These are phyloP conservation scores for Aspergillus baeticus DNA, from an alignment of 495 filamentous ascomycete genomes.

Conservation along the genomic window DNA sequence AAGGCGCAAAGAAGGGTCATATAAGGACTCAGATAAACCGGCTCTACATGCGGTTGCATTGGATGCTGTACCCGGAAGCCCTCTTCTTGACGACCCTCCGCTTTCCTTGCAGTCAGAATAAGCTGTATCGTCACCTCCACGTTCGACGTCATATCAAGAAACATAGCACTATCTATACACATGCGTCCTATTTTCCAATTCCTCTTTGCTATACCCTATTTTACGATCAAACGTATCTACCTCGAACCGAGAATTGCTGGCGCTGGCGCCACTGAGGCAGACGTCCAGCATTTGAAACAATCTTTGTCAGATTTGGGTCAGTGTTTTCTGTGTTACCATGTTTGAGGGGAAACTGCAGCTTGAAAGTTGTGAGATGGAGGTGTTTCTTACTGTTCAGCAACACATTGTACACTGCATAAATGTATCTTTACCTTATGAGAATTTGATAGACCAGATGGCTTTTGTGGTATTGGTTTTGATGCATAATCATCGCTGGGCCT, in stretches of 20 bases:
- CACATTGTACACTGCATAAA: not conserved
- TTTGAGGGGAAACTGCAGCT: slow-evolving; percentile 3
- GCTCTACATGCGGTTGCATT: slow-evolving; percentile 78
- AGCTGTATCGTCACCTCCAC: not conserved
- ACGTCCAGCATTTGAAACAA: not conserved
- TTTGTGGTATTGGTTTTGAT: not conserved
- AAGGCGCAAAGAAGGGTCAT: slow-evolving; percentile 52
- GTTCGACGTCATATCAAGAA: slow-evolving; percentile 1
- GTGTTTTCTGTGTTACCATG: not conserved
- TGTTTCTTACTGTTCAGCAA: not conserved
- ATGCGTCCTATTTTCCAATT: not conserved
- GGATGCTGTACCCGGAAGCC: slow-evolving; percentile 51
- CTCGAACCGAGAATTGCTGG: slow-evolving; percentile 9
- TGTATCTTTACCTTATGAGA: not conserved
- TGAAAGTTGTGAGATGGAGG: not conserved
- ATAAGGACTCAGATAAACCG: slow-evolving; percentile 53
- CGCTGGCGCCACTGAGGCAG: slow-evolving; percentile 15
- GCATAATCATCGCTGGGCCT: not conserved
- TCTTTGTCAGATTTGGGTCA: slow-evolving; percentile 11
- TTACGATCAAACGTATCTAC: slow-evolving; percentile 1
- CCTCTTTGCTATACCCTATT: slow-evolving; percentile 6
- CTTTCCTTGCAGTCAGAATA: slow-evolving; percentile 8
- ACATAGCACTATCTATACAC: slow-evolving; percentile 6
- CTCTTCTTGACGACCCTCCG: slow-evolving; percentile 30
- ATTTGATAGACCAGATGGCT: not conserved